Conservation (phyloP, 352 stramenopile species). For the Globisporangium rhizosaccharum region DNA sequence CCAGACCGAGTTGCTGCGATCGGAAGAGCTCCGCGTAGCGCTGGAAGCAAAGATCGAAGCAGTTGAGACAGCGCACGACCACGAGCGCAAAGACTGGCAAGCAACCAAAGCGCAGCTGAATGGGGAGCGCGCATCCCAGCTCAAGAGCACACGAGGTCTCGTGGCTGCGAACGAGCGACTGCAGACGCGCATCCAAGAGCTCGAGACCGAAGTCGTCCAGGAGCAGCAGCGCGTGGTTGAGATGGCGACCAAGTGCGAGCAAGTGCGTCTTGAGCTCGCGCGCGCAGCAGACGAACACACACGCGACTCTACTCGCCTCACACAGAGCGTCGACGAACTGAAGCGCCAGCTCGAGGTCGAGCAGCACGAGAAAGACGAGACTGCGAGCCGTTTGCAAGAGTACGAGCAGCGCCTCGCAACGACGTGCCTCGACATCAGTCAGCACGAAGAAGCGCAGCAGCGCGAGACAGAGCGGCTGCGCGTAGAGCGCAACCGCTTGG, state of each 20-base stretch:
- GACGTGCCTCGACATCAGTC: slow-evolving; percentile 62
- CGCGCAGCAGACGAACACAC: slow-evolving; percentile 8
- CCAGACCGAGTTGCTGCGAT: slow-evolving; percentile 25
- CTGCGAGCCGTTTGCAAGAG: slow-evolving; percentile 56
- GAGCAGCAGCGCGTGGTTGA: slow-evolving; percentile 13
- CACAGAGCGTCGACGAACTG: slow-evolving; percentile 27
- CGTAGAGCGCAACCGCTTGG: slow-evolving; percentile 24
- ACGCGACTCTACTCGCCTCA: slow-evolving; percentile 15
- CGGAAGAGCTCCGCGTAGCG: slow-evolving; percentile 21
- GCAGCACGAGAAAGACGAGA: slow-evolving; percentile 56
- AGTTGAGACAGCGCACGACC: slow-evolving; percentile 13
- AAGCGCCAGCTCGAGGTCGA: slow-evolving; percentile 33
- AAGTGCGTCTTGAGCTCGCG: slow-evolving; percentile 14
- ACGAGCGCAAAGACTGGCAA: slow-evolving; percentile 27
- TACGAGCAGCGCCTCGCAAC: slow-evolving; percentile 67
- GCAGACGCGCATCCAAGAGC: slow-evolving; percentile 21
- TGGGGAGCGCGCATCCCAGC: slow-evolving; percentile 18
- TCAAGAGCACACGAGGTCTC: not conserved
- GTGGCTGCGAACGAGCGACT: slow-evolving; percentile 23
- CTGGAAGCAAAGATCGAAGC: slow-evolving; percentile 21
- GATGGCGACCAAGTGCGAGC: slow-evolving; percentile 11
- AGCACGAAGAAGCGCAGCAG: slow-evolving; percentile 62
- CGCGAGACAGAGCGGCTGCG: slow-evolving; percentile 43
- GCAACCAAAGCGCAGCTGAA: slow-evolving; percentile 21
- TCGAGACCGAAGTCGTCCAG: slow-evolving; percentile 23